phyloP scores from a whole-genome alignment of 495 filamentous ascomycete species.

The Pyrenula aspistea region DNA sequence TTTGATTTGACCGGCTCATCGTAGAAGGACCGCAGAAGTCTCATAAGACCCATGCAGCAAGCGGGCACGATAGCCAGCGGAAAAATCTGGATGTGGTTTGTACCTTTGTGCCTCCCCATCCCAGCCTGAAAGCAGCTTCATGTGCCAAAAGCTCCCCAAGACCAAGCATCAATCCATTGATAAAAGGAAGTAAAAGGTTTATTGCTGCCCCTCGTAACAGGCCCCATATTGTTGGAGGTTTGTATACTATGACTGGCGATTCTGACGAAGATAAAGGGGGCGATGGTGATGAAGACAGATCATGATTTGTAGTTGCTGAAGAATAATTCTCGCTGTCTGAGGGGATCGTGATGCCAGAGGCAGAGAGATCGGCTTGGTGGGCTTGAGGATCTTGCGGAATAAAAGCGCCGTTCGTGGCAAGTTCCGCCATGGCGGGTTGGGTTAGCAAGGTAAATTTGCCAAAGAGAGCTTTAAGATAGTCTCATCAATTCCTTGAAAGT shows the following conservation, averaged over 20 bases:
- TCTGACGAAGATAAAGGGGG: slow-evolving; percentile 52
- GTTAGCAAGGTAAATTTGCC: too few species aligned
- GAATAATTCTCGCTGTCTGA: slow-evolving; percentile 89
- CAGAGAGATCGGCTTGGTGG: slow-evolving; percentile 49
- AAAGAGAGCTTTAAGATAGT: too few species aligned
- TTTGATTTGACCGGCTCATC: too few species aligned
- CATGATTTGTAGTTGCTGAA: slow-evolving; percentile 44
- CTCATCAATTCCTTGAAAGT: too few species aligned
- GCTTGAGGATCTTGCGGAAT: slow-evolving; percentile 1
- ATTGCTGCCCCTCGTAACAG: slow-evolving; percentile 82
- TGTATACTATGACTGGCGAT: slow-evolving; percentile 77
- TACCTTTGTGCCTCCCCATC: slow-evolving; percentile 92
- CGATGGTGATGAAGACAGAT: slow-evolving; percentile 42
- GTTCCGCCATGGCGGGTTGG: background rate
- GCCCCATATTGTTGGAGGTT: slow-evolving; percentile 74
- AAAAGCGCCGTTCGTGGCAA: slow-evolving; percentile 3
- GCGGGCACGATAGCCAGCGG: background rate
- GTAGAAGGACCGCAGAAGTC: background rate
- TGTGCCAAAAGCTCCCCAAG: slow-evolving; percentile 96
- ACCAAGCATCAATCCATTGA: slow-evolving; percentile 97
- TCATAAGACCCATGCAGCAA: background rate
- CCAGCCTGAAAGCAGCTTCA: slow-evolving; percentile 82
- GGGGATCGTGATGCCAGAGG: slow-evolving; percentile 73
- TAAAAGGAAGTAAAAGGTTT: slow-evolving; percentile 86
- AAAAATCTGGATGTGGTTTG: slow-evolving; percentile 8